phyloP scores from a whole-genome alignment of 345 rosid species.

The Populus alba region DNA sequence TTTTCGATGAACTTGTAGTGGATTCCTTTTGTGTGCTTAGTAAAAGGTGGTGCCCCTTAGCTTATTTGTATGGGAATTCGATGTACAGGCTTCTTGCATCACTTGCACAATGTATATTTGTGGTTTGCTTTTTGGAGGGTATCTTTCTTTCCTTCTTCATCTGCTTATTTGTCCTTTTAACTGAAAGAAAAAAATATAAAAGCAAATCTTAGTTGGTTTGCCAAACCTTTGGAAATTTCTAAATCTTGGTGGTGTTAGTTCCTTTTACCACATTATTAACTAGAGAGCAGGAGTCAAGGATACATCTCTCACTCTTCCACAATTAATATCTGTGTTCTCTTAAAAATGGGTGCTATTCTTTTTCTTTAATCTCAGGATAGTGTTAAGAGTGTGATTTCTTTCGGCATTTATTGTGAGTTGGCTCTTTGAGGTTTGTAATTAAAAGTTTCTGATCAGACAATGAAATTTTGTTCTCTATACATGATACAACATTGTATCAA shows the following conservation, averaged over 20 bases:
- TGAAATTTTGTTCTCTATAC: not conserved
- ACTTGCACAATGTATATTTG: not conserved
- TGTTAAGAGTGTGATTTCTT: not conserved
- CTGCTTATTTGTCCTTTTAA: not conserved
- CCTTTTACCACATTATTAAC: not conserved
- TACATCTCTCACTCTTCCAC: not conserved
- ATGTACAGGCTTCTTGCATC: not conserved
- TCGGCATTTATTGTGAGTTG: not conserved
- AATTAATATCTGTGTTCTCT: not conserved
- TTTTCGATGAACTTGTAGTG: too few species aligned
- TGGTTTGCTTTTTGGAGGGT: not conserved
- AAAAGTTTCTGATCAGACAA: not conserved
- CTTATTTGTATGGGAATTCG: not conserved
- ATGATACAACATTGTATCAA: not conserved
- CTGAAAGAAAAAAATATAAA: not conserved
- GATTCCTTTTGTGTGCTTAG: not conserved
- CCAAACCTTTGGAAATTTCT: not conserved
- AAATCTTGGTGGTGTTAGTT: not conserved
- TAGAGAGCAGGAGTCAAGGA: not conserved
- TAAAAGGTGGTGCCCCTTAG: not conserved
- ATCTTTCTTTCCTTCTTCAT: not conserved
- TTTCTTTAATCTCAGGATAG: not conserved
- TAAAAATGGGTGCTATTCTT: not conserved
- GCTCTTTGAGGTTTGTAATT: not conserved
- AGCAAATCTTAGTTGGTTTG: not conserved